These are phyloP conservation scores for Yarrowia divulgata DNA, from an alignment of 805 yeast genomes.

Conservation along the genomic window DNA sequence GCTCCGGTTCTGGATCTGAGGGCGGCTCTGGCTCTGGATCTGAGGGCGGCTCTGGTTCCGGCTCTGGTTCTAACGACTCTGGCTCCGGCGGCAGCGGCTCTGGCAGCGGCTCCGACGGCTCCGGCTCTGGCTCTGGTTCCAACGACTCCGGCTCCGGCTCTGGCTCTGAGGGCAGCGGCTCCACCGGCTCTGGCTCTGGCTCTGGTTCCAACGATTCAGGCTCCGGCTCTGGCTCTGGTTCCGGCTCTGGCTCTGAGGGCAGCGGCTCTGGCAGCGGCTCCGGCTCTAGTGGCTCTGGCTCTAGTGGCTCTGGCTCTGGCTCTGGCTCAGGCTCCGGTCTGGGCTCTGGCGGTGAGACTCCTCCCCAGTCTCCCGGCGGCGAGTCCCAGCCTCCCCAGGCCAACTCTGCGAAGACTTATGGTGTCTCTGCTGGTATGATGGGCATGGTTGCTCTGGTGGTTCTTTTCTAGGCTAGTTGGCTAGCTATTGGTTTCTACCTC, in stretches of 20 bases:
- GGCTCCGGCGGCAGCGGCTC: constrained; percentile 21
- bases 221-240: constrained; percentile 37
- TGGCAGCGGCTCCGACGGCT: constrained; percentile 10
- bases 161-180: constrained; percentile 33
- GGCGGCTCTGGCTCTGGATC: constrained; percentile 30
- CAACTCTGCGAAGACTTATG: constrained; percentile 36
- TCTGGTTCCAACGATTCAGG: background rate
- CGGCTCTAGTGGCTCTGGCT: constrained; percentile 35
- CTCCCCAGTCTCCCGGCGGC: constrained; percentile 23
- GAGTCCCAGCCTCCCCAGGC: constrained; percentile 20
- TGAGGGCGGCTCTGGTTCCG: constrained; percentile 8
- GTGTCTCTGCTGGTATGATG: constrained; percentile 29
- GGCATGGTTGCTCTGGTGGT: constrained; percentile 21
- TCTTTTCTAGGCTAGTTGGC: constrained; percentile 15
- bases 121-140: constrained; percentile 10
- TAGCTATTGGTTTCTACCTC: constrained; percentile 25
- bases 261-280: constrained; percentile 34
- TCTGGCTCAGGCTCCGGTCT: constrained; percentile 33
- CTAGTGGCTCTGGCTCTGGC: constrained; percentile 26
- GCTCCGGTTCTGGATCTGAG: constrained; percentile 28
- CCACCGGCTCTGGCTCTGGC: constrained; percentile 18
- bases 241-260: constrained; percentile 37
- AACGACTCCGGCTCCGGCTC: constrained; percentile 22
- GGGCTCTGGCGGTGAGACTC: constrained; percentile 32
- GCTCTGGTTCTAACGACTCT: constrained; percentile 8